Conservation (phyloP, 225 moss, liverwort and hornwort species). For the Physcomitrellopsis africana region DNA sequence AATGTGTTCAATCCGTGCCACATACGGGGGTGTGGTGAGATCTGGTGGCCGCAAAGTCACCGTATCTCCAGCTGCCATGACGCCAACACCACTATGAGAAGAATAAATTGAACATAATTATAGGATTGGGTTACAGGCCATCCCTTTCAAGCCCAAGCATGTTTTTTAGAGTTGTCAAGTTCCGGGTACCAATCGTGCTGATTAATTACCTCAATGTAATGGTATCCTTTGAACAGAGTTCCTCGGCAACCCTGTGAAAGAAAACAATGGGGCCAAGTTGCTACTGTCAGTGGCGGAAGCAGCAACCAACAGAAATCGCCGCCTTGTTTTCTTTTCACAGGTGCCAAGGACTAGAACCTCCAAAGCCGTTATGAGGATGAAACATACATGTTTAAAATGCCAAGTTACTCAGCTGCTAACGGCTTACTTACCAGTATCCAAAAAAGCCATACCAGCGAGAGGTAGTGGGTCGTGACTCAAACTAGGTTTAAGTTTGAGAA, state of each 20-base stretch:
- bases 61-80: conserved; percentile 57
- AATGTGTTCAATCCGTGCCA: conserved; percentile 69
- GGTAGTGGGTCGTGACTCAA: background rate
- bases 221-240: conserved; percentile 18
- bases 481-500: conserved; percentile 22
- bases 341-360: conserved; percentile 26
- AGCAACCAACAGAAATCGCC: conserved; percentile 34
- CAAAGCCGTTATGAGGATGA: background rate
- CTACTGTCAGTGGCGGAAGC: conserved; percentile 38
- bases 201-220: conserved; percentile 24
- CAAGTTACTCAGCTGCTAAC: conserved; percentile 7
- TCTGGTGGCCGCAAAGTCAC: conserved; percentile 76
- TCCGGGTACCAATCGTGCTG: background rate
- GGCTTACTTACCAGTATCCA: conserved; percentile 3
- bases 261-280: conserved; percentile 40
- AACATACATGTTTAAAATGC: background rate
- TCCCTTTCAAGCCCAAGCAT: too few relatives aligned
- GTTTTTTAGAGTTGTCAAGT: background rate
- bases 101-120: background rate
- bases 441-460: background rate
- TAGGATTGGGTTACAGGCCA: background rate
- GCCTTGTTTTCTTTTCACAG: conserved; percentile 46
- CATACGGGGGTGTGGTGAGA: conserved; percentile 61
- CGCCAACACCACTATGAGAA: conserved; percentile 1
- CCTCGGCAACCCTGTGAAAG: conserved; percentile 43